Conservation (phyloP, 2,329 filamentous ascomycete species). For the Colletotrichum sublineola region DNA sequence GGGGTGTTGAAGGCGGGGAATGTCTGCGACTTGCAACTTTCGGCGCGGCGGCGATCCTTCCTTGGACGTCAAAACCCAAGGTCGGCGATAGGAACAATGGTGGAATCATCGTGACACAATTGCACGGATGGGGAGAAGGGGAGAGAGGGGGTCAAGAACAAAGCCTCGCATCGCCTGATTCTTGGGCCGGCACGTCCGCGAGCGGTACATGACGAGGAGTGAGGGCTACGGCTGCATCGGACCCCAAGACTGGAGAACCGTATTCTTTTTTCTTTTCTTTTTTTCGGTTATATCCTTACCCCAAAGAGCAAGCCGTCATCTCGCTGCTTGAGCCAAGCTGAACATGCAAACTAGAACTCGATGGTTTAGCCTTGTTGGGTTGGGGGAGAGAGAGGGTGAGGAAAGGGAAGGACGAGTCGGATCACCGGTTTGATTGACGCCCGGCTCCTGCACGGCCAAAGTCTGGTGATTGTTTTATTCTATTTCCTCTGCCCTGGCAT, state of each 20-base stretch:
- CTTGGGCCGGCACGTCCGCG: constrained; percentile 1
- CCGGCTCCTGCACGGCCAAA: constrained; percentile 13
- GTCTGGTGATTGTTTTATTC: not conserved
- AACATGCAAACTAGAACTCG: not conserved
- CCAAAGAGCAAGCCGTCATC: not conserved
- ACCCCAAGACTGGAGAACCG: not conserved
- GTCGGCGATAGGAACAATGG: not conserved
- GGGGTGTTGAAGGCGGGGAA: not conserved
- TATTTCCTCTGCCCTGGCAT: not conserved
- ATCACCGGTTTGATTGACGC: not conserved
- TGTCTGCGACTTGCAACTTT: not conserved
- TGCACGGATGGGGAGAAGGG: constrained; percentile 28
- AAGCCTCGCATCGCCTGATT: constrained; percentile 5
- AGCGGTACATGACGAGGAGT: not conserved
- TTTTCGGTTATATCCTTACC: not conserved
- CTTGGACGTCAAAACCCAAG: no score
- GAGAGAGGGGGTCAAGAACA: not conserved
- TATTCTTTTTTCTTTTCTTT: not conserved
- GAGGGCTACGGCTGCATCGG: not conserved
- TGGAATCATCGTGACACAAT: constrained; percentile 20
- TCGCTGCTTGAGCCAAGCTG: not conserved
- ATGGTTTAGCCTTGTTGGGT: not conserved
- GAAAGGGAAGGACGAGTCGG: not conserved
- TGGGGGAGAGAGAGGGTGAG: not conserved
- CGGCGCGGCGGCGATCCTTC: not conserved